Evolutionary conservation across 305 asterid species (phyloP).

Genomic region (Fraxinus xanthoxyloides): DNA sequence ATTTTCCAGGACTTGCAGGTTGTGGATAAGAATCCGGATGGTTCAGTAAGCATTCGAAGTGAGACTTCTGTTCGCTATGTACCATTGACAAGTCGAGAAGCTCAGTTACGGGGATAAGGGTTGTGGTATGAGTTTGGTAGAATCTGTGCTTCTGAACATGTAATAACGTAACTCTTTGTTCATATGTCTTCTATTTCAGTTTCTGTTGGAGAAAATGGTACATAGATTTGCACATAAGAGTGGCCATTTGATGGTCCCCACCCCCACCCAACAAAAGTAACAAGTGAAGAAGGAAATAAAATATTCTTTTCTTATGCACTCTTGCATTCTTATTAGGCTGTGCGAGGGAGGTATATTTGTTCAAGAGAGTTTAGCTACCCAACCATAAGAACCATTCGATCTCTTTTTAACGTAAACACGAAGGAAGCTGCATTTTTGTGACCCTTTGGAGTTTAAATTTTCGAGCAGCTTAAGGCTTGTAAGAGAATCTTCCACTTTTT

Average conservation of each 20-base stretch:
- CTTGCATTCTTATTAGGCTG: background rate
- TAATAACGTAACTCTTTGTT: background rate
- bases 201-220: background rate
- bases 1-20: constrained; percentile 78
- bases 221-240: background rate
- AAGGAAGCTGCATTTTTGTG: background rate
- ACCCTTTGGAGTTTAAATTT: background rate
- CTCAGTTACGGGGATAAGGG: constrained; percentile 51
- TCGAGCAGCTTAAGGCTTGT: background rate
- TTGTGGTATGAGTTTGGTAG: background rate
- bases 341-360: background rate
- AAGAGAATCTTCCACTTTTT: background rate
- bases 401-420: background rate
- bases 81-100: constrained; percentile 75
- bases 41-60: constrained; percentile 49
- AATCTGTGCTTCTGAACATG: background rate
- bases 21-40: constrained; percentile 74
- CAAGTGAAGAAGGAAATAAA: background rate
- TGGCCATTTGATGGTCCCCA: background rate
- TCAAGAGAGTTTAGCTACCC: background rate
- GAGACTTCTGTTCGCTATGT: constrained; percentile 88
- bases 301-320: background rate
- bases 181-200: background rate
- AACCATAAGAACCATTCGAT: background rate
- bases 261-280: background rate